Evolutionary conservation across 176 grass and related monocot species (phyloP).

Genomic region (Rhynchospora tenuis): DNA sequence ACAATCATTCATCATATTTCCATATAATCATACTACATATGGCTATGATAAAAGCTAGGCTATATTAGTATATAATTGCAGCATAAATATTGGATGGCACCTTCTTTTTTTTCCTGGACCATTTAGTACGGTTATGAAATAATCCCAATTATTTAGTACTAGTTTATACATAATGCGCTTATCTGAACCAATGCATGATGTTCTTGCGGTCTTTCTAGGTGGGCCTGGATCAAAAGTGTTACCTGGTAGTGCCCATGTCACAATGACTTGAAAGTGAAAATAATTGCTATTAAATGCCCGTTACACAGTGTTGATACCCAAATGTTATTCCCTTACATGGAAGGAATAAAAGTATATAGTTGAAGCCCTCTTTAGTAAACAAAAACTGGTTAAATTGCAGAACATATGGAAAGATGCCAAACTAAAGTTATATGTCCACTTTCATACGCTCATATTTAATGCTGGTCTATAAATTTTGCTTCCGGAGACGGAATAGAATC

Average conservation of each 20-base stretch:
- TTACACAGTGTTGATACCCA: not conserved
- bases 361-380: not conserved
- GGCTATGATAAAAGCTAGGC: not conserved
- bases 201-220: not conserved
- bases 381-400: not conserved
- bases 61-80: no score
- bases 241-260: not conserved
- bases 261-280: not conserved
- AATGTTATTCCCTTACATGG: not conserved
- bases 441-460: not conserved
- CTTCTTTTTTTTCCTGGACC: not conserved
- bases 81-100: not conserved
- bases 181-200: not conserved
- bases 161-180: not conserved
- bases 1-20: not conserved
- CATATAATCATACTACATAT: not conserved
- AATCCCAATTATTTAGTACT: not conserved
- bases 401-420: slow-evolving; percentile 4
- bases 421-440: slow-evolving; percentile 3
- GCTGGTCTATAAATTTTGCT: not conserved
- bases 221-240: not conserved
- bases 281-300: not conserved
- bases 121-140: not conserved
- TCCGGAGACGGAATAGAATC: slow-evolving; percentile 7
- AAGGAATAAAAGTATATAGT: not conserved